A percentile compares a stretch with the other conserved stretches of the same genome.
Evolutionary conservation across 2,329 filamentous ascomycete genomes (phyloP).

Genomic region (Clarireedia homoeocarpa): DNA sequence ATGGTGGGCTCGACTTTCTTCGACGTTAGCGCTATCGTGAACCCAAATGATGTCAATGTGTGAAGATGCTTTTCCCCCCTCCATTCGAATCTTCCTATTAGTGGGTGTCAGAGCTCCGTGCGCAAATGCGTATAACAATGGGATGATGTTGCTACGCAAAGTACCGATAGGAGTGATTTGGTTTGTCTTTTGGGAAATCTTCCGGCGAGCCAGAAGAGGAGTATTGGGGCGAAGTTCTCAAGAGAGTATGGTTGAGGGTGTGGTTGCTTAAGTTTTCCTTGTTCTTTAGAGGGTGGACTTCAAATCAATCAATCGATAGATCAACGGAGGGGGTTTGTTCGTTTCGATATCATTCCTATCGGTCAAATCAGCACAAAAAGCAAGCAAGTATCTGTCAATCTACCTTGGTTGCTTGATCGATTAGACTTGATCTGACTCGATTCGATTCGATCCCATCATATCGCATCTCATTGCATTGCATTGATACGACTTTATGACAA

Average conservation of each 20-base stretch:
- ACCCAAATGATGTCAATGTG: conserved; percentile 40
- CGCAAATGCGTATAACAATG: conserved; percentile 45
- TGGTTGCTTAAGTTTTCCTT: neutral
- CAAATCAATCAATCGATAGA: too few relatives aligned
- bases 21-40: conserved; percentile 51
- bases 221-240: neutral
- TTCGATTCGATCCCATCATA: too few relatives aligned
- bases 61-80: conserved; percentile 49
- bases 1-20: conserved; percentile 44
- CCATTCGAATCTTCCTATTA: conserved; percentile 32
- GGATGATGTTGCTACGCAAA: conserved; percentile 49
- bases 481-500: too few relatives aligned
- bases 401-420: too few relatives aligned
- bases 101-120: conserved; percentile 47
- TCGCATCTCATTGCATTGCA: too few relatives aligned
- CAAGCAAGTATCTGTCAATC: too few relatives aligned
- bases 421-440: too few relatives aligned
- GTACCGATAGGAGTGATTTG: conserved; percentile 40
- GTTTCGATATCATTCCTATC: too few relatives aligned
- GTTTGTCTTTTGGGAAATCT: conserved; percentile 34
- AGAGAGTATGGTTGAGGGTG: neutral
- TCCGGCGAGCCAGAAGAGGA: conserved; percentile 6
- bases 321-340: too few relatives aligned
- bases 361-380: too few relatives aligned
- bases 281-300: neutral